Evolutionary conservation across 192 early-diverging fungal species (phyloP).

Genomic region (Dispira simplex): DNA sequence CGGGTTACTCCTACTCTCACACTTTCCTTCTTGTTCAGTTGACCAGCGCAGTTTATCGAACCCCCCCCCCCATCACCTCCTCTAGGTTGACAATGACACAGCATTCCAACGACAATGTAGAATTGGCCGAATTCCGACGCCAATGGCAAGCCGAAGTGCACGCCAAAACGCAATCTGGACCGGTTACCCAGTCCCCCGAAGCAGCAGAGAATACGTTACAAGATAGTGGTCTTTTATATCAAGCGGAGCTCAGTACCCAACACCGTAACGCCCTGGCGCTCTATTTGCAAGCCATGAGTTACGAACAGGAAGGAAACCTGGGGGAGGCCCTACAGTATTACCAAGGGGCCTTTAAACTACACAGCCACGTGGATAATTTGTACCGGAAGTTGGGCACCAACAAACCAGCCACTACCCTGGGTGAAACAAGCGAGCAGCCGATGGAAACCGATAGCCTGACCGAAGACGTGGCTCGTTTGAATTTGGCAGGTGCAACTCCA

Average conservation of each 20-base stretch:
- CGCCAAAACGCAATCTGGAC: background rate
- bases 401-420: background rate
- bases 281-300: background rate
- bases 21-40: background rate
- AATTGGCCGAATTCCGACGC: conserved; percentile 7
- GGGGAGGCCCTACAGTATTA: background rate
- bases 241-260: background rate
- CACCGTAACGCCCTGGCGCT: background rate
- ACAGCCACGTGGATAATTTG: conserved; percentile 4
- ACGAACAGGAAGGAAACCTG: conserved; percentile 4
- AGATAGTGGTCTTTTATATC: background rate
- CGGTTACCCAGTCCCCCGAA: background rate
- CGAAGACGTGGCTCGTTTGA: background rate
- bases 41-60: background rate
- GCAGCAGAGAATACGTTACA: background rate
- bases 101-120: background rate
- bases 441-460: background rate
- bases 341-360: conserved; percentile 3
- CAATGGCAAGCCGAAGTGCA: conserved; percentile 11
- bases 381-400: background rate
- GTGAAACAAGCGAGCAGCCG: background rate
- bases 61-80: background rate
- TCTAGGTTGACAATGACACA: background rate
- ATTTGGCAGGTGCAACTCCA: background rate
- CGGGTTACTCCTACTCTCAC: background rate